Evolutionary conservation across 1,284 basidiomycete species (phyloP).

Genomic region (Pisolithus thermaeus): DNA sequence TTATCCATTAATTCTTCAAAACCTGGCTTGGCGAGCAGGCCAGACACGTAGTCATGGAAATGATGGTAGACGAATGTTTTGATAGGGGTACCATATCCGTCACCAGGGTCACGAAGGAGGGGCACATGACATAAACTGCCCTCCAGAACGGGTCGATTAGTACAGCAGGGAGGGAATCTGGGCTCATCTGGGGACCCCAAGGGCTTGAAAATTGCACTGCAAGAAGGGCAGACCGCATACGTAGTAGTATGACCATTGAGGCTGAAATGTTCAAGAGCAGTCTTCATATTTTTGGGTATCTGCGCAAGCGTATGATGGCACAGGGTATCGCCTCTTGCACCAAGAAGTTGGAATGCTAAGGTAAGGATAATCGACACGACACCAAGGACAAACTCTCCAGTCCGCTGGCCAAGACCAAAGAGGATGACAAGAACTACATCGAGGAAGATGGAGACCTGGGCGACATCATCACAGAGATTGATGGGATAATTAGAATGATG

Average conservation of each 20-base stretch:
- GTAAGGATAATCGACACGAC: conserved; percentile 8
- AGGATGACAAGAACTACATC: conserved; percentile 15
- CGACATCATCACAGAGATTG: conserved; percentile 5
- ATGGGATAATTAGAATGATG: conserved; percentile 1
- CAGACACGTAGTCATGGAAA: background rate
- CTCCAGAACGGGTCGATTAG: background rate
- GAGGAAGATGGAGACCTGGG: conserved; percentile 21
- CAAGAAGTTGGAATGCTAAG: conserved; percentile 7
- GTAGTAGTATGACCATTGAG: conserved; percentile 16
- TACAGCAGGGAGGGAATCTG: conserved; percentile 11
- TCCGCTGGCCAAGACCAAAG: conserved; percentile 13
- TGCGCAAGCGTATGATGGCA: background rate
- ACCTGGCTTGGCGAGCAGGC: too few relatives aligned
- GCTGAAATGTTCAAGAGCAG: conserved; percentile 16
- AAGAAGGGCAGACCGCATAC: conserved; percentile 16
- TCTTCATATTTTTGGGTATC: conserved; percentile 7
- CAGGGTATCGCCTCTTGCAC: conserved; percentile 9
- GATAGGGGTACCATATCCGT: too few relatives aligned
- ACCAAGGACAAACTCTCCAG: conserved; percentile 11
- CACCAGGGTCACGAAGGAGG: too few relatives aligned
- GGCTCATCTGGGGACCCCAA: background rate
- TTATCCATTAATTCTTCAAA: too few relatives aligned
- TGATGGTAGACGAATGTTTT: conserved; percentile 11
- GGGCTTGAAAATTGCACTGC: conserved; percentile 13
- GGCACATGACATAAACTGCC: conserved; percentile 6